These are phyloP conservation scores for Rhododendron simsii DNA, from an alignment of 148 eudicot species.

Conservation along the genomic window DNA sequence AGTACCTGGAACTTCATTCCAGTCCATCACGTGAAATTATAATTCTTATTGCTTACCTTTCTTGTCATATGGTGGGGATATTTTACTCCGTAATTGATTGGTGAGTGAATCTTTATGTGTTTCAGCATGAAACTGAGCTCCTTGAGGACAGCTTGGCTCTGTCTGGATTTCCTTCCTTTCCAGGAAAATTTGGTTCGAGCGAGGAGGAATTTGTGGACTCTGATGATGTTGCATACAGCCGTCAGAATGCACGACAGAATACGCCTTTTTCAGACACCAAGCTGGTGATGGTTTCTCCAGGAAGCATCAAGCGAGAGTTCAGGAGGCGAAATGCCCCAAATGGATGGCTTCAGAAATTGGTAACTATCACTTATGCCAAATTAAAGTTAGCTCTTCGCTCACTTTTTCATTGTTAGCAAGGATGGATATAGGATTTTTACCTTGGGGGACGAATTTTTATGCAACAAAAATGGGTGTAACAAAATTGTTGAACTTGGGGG, in stretches of 20 bases:
- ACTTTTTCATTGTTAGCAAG: neutral
- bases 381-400: neutral
- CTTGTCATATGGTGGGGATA: neutral
- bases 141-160: constrained; percentile 76
- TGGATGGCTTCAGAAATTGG: constrained; percentile 80
- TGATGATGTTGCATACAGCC: constrained; percentile 64
- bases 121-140: constrained; percentile 83
- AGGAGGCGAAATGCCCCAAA: constrained; percentile 49
- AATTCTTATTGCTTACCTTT: neutral
- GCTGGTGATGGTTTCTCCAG: constrained; percentile 43
- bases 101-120: constrained; percentile 7
- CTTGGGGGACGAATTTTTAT: neutral
- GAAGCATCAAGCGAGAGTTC: constrained; percentile 49
- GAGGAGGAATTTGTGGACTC: constrained; percentile 91
- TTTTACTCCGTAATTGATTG: neutral
- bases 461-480: neutral
- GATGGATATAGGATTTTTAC: neutral
- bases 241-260: constrained; percentile 38
- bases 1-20: neutral
- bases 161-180: constrained; percentile 67
- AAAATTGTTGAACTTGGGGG: neutral
- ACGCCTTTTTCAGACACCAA: constrained; percentile 43
- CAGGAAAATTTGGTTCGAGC: constrained; percentile 65
- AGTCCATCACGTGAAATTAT: neutral
- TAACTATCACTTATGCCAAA: neutral